phyloP scores from a whole-genome alignment of 164 flowering plant genomes.

The Malania oleifera region DNA sequence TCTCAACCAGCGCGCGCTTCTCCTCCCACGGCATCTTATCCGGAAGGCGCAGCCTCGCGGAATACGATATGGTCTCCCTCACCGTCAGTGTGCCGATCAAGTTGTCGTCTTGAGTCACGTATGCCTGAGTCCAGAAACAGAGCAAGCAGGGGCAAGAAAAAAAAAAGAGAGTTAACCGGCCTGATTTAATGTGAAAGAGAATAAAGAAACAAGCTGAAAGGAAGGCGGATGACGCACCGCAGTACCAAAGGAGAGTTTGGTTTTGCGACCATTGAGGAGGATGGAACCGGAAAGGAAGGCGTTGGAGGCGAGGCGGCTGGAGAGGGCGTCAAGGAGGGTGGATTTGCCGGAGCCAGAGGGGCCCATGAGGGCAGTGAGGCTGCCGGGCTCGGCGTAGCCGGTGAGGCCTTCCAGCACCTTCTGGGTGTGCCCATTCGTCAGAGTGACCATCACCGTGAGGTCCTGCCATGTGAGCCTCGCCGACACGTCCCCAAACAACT shows the following conservation, averaged over 20 bases:
- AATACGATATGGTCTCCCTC: conserved; percentile 76
- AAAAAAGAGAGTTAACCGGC: conserved; percentile 6
- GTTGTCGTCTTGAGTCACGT: conserved; percentile 94
- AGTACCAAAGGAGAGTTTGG: conserved; percentile 82
- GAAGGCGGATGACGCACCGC: conserved; percentile 45
- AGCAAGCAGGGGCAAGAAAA: neutral
- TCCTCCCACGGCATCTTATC: conserved; percentile 73
- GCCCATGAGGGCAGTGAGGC: conserved; percentile 83
- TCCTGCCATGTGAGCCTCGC: conserved; percentile 89
- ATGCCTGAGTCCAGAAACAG: conserved; percentile 46
- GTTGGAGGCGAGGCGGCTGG: conserved; percentile 81
- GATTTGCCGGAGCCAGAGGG: conserved; percentile 96
- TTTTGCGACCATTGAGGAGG: conserved; percentile 77
- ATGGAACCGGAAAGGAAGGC: conserved; percentile 80
- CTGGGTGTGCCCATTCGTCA: conserved; percentile 62
- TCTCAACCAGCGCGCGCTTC: conserved; percentile 69
- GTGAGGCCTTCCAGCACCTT: conserved; percentile 70
- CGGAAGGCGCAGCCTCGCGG: conserved; percentile 78
- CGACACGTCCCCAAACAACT: conserved; percentile 69
- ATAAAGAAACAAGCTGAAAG: neutral
- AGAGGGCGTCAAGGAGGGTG: conserved; percentile 81
- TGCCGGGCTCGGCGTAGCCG: conserved; percentile 85
- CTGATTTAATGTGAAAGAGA: neutral
- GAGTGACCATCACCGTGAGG: conserved; percentile 69
- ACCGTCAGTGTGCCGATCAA: conserved; percentile 88